Conservation (phyloP, 1,139 yeast species). For the Hyphopichia buzzinii region DNA sequence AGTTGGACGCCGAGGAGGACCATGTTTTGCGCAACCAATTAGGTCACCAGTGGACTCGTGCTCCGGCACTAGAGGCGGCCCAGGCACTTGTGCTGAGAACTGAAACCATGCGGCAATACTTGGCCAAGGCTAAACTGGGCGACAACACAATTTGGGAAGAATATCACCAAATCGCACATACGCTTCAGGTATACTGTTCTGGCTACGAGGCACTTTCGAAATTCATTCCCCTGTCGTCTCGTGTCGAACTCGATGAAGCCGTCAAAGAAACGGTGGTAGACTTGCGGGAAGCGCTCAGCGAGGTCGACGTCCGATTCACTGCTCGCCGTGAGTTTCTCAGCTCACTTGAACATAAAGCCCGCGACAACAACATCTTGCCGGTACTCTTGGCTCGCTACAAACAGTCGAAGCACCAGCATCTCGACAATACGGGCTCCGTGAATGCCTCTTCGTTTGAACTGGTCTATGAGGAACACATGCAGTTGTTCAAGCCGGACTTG, state of each 20-base stretch:
- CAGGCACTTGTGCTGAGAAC: conserved; percentile 36
- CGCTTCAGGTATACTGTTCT: conserved; percentile 44
- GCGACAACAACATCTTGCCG: conserved; percentile 51
- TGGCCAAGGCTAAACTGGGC: conserved; percentile 59
- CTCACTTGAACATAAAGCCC: conserved; percentile 42
- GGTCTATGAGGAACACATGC: conserved; percentile 36
- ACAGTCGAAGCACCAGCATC: conserved; percentile 16
- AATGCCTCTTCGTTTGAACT: conserved; percentile 30
- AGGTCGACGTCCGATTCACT: conserved; percentile 23
- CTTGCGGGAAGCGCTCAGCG: conserved; percentile 37
- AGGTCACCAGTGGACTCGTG: conserved; percentile 60
- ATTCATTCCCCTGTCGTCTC: conserved; percentile 51
- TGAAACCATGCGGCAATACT: conserved; percentile 44
- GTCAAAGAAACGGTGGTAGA: conserved; percentile 36
- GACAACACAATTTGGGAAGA: conserved; percentile 52
- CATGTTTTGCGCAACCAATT: conserved; percentile 43
- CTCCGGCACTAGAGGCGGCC: conserved; percentile 37
- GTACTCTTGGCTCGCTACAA: conserved; percentile 49
- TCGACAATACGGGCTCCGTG: conserved; percentile 17
- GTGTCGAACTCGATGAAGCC: conserved; percentile 39
- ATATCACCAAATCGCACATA: conserved; percentile 41
- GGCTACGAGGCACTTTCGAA: conserved; percentile 39
- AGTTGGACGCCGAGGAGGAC: conserved; percentile 58
- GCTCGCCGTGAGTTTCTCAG: conserved; percentile 41
- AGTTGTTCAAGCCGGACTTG: conserved; percentile 40